Base-by-base conservation (phyloP, 805 yeast species). In the Saccharomycopsis vini region DNA sequence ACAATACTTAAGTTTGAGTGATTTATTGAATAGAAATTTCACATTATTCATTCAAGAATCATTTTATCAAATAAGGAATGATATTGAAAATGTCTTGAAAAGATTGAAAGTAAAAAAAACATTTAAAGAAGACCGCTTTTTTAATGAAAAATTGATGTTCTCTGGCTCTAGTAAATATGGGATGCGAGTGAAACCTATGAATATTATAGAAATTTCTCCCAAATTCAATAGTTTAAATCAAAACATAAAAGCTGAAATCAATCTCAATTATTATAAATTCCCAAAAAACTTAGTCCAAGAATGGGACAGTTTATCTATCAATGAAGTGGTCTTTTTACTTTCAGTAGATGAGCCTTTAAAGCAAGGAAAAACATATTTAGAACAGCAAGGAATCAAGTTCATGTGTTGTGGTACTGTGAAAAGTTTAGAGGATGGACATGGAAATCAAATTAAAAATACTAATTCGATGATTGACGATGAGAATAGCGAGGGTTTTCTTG, bases 1-100 rank as follows among this genome's bases (percentile, higher is more conserved):
- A 5, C 64, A 61, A 31, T 62, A 53, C 44, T 50, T 61, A 12
- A 48, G 59, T 15, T 28, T 52, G 21, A 46, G 47, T n/a, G 66
- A 61, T 39, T 56, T 61, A 30, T 37, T 57, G 19, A 35, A 47
- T n/a, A 49, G 63, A 23, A 39, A 50, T 3, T 53, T 54, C 26
- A 43, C 47, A 26, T 35, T 58, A 2, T 44, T 39, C 7, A 46
- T 54, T 7, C 46, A 47, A 3, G 60, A 60, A 33, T 32, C 44
- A 15, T 49, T 50, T 26, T 50, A 39, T 21, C 51, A 50, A 18
- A 43, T 61, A 29, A 42, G 50, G 29, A 28, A 38, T 10, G 57
- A 56, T 28, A 29, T 59, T 16, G 55, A 53, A 37, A 33, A 42
- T 5, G 50, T 47, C 9, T 35, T 58, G 6, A 37, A 37, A 30